These are phyloP conservation scores for Cladobotryum protrusum DNA, from an alignment of 2,329 filamentous ascomycete species.

Conservation along the genomic window DNA sequence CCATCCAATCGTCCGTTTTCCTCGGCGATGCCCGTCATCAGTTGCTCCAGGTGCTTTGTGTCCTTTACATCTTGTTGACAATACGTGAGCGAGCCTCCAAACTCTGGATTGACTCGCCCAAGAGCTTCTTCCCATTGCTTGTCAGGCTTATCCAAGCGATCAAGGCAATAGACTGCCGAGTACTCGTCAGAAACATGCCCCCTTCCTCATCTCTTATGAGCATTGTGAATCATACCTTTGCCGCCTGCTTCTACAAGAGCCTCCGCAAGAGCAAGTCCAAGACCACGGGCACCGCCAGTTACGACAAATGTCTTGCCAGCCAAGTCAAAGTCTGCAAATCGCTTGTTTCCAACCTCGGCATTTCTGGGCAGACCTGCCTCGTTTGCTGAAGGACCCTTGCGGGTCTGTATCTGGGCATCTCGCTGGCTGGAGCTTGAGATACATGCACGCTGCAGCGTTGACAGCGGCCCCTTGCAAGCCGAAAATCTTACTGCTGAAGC, in stretches of 20 bases:
- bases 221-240: conserved; percentile 37
- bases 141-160: conserved; percentile 43
- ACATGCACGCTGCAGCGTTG: too few relatives aligned
- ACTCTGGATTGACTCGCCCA: background rate
- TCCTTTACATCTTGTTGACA: conserved; percentile 78
- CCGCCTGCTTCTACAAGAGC: conserved; percentile 70
- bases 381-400: too few relatives aligned
- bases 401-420: too few relatives aligned
- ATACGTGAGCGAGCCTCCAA: conserved; percentile 43
- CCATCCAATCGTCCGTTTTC: conserved; percentile 67
- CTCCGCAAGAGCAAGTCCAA: conserved; percentile 69
- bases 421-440: too few relatives aligned
- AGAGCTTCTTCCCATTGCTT: conserved; percentile 54
- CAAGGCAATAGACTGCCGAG: conserved; percentile 49
- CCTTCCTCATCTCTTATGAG: background rate
- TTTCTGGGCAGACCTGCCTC: background rate
- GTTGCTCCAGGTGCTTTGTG: conserved; percentile 57
- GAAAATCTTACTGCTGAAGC: too few relatives aligned
- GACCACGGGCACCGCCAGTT: conserved; percentile 63
- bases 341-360: conserved; percentile 24
- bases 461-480: too few relatives aligned
- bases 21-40: conserved; percentile 62
- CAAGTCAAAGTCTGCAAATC: conserved; percentile 64
- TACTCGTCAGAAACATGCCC: background rate
- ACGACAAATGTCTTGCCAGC: conserved; percentile 62